Evolutionary conservation across 331 rosid species (phyloP), one percentile per base, ranked within the genome.

Genomic region (Malus hybrid): DNA sequence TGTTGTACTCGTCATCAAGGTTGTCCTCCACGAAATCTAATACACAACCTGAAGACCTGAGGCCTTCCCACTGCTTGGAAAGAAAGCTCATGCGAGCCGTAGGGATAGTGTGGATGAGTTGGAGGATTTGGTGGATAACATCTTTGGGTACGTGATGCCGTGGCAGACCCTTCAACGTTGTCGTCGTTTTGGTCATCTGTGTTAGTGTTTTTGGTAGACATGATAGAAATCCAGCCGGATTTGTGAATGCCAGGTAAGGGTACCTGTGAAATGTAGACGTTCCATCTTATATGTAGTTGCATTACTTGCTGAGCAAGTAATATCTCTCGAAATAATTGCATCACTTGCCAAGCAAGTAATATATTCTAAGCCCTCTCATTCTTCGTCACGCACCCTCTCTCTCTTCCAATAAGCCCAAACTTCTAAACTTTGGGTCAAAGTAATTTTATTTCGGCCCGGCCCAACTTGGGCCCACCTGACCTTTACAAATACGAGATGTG

Each of bases 1-100:
- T 74, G 3, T 88, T 96, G 6, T 83, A 91, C 80, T 91, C 93
- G n/a, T 3, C 3, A 8, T 56, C 61, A n/a, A 56, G 19, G 11
- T 67, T 6, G 10, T 32, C 57, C n/a, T 73, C 62, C 10, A 13
- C 24, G 10, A 64, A 31, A 50, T 50, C 48, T 48, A 74, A 9
- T 18, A 12, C 22, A 5, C 54, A 44, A 6, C 3, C 12, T 18
- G 32, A 31, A 33, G 29, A 11, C 72, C 73, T 48, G 5, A 28
- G 33, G 28, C 10, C 64, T n/a, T 34, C 29, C 34, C 50, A 75
- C 3, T 50, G 20, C 55, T 75, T 75, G 20, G 70, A 31, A 46
- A 74, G 63, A 50, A 4, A 4, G 32, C 29, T 63, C 71, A 64
- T 64, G 31, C 46, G 31, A 14, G 65, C 44, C 10, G 16, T 22